Evolutionary conservation across 2,329 filamentous ascomycete species (phyloP).

Genomic region (Exophiala phaeomuriformis): DNA sequence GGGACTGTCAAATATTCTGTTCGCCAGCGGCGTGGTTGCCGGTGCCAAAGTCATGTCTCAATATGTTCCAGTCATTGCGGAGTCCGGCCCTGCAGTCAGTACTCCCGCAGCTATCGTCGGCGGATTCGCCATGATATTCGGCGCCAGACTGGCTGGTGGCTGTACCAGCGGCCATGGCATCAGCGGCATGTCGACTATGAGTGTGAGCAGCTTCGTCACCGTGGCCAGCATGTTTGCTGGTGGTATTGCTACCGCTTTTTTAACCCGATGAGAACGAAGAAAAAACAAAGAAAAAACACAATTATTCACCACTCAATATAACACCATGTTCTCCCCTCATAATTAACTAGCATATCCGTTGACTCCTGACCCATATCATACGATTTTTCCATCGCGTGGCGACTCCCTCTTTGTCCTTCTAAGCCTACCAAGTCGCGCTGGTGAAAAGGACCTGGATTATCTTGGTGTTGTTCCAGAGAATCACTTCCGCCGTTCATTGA

Average conservation of each 20-base stretch:
- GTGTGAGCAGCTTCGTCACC: conserved; percentile 55
- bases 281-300: neutral
- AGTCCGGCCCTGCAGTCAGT: conserved; percentile 4
- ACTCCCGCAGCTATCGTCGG: conserved; percentile 44
- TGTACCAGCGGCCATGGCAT: conserved; percentile 65
- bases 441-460: no score
- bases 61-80: conserved; percentile 12
- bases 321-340: neutral
- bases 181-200: conserved; percentile 58
- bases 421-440: no score
- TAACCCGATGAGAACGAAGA: conserved; percentile 1
- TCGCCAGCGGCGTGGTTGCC: conserved; percentile 47
- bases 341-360: neutral
- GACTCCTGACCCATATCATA: neutral
- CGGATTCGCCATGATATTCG: conserved; percentile 53
- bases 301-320: neutral
- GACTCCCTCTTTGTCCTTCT: neutral
- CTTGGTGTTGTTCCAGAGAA: no score
- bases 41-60: conserved; percentile 22
- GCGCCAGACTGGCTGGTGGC: conserved; percentile 56
- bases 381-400: neutral
- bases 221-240: conserved; percentile 52
- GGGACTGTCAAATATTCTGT: conserved; percentile 42
- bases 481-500: no score
- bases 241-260: conserved; percentile 36